Percentiles rank a stretch among this genome's conserved stretches.
These are phyloP conservation scores for Theileria orientalis DNA, from an alignment of 169 alveolate species.

Conservation along the genomic window DNA sequence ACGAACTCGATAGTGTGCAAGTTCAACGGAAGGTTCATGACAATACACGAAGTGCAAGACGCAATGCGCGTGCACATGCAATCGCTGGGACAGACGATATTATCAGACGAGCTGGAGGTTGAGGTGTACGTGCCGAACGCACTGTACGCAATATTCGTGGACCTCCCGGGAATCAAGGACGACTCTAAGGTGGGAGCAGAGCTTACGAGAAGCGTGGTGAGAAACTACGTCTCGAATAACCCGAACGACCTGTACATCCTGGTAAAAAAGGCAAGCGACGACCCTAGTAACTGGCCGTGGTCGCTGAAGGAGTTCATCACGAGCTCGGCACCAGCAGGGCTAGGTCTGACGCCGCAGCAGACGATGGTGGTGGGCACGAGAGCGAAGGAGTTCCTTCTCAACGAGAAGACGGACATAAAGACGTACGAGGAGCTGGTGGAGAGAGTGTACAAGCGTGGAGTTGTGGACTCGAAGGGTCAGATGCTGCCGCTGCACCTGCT, in stretches of 20 bases:
- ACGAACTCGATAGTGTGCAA: conserved; percentile 33
- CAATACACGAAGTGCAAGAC: conserved; percentile 75
- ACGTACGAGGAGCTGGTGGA: conserved; percentile 80
- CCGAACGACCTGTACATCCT: conserved; percentile 86
- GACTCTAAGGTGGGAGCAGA: conserved; percentile 87
- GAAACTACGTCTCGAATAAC: conserved; percentile 80
- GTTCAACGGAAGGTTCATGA: conserved; percentile 67
- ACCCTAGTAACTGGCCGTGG: conserved; percentile 91
- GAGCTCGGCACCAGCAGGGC: conserved; percentile 77
- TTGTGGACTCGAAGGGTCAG: conserved; percentile 73
- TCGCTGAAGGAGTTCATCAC: conserved; percentile 79
- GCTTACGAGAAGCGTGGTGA: conserved; percentile 81
- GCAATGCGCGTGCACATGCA: conserved; percentile 80
- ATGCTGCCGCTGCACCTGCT: conserved; percentile 79
- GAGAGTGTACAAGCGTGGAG: conserved; percentile 74
- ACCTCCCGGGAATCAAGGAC: conserved; percentile 86
- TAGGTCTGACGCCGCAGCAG: conserved; percentile 83
- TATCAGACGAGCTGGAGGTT: conserved; percentile 79
- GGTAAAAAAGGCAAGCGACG: conserved; percentile 86
- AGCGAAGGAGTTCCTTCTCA: conserved; percentile 78
- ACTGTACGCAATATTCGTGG: conserved; percentile 87
- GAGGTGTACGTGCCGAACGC: conserved; percentile 83
- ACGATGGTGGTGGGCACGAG: conserved; percentile 87
- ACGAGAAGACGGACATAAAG: conserved; percentile 77
- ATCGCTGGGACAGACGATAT: conserved; percentile 70